Percentiles rank a stretch among this genome's conserved stretches.
These are phyloP conservation scores for Sporothrix variecibatus DNA, from an alignment of 2,329 filamentous ascomycete genomes.

Conservation along the genomic window DNA sequence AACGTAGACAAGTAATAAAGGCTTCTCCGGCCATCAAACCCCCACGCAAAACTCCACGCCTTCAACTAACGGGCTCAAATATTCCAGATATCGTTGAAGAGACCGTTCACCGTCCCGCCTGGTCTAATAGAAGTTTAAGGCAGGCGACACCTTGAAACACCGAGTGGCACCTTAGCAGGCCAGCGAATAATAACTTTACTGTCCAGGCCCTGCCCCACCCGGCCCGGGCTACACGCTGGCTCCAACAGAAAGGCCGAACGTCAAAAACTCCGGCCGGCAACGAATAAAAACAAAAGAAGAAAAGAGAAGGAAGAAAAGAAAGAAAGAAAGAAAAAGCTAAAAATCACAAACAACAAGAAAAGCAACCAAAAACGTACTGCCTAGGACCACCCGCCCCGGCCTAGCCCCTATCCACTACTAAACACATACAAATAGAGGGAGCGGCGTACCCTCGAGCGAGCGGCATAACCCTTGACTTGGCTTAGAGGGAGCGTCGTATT, in stretches of 20 bases:
- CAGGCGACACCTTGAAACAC: constrained; percentile 4
- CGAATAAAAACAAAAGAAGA: not conserved
- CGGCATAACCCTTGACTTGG: too few relatives aligned
- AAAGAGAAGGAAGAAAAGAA: not conserved
- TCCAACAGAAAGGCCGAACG: not conserved
- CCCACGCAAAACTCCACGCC: not conserved
- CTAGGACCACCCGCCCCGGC: too few relatives aligned
- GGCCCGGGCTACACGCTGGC: too few relatives aligned
- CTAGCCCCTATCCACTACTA: too few relatives aligned
- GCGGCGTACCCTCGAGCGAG: too few relatives aligned
- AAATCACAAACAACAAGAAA: not conserved
- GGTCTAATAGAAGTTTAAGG: not conserved
- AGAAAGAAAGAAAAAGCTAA: not conserved
- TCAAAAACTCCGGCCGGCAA: not conserved
- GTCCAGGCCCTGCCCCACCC: not conserved
- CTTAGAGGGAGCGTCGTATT: too few relatives aligned
- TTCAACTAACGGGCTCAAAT: not conserved
- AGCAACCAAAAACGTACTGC: too few relatives aligned
- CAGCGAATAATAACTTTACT: not conserved
- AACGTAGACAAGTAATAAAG: not conserved
- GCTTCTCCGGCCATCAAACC: not conserved
- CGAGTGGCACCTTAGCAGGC: not conserved
- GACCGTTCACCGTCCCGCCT: not conserved
- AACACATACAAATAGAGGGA: too few relatives aligned
- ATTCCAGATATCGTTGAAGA: not conserved